phyloP scores from a whole-genome alignment of 257 asterid genomes.

The Plantago ovata region DNA sequence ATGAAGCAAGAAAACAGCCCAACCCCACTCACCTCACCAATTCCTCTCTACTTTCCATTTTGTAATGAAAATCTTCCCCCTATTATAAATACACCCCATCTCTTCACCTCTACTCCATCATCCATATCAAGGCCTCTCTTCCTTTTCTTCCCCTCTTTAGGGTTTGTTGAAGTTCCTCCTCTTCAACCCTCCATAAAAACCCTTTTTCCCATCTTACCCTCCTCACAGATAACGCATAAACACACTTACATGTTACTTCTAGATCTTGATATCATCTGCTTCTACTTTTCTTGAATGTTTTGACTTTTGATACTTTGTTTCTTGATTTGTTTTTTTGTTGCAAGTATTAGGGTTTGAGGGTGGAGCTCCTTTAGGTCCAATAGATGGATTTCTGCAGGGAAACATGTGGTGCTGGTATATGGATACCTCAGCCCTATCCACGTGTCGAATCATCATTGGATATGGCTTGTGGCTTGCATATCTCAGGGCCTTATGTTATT shows the following conservation, averaged over 20 bases:
- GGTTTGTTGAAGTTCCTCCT: too few species aligned
- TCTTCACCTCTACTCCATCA: not conserved
- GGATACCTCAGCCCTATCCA: conserved; percentile 81
- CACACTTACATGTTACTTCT: not conserved
- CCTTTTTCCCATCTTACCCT: not conserved
- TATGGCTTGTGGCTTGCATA: conserved; percentile 81
- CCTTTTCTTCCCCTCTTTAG: too few species aligned
- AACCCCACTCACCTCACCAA: too few species aligned
- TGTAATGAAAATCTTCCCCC: not conserved
- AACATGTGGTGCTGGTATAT: conserved; percentile 74
- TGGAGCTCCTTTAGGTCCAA: conserved; percentile 98
- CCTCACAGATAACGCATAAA: not conserved
- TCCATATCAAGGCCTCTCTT: not conserved
- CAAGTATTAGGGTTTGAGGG: conserved; percentile 34
- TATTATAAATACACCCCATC: not conserved
- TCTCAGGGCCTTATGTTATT: conserved; percentile 60
- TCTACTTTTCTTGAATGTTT: not conserved
- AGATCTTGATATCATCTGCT: not conserved
- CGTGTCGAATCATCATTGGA: conserved; percentile 21
- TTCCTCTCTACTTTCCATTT: not conserved
- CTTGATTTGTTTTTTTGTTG: too few species aligned
- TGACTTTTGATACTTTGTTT: conserved; percentile 16
- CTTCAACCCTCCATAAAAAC: too few species aligned
- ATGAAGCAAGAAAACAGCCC: too few species aligned
- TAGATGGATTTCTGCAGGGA: conserved; percentile 55